phyloP scores from a whole-genome alignment of 345 rosid species.

The Eucalyptus caleyi region DNA sequence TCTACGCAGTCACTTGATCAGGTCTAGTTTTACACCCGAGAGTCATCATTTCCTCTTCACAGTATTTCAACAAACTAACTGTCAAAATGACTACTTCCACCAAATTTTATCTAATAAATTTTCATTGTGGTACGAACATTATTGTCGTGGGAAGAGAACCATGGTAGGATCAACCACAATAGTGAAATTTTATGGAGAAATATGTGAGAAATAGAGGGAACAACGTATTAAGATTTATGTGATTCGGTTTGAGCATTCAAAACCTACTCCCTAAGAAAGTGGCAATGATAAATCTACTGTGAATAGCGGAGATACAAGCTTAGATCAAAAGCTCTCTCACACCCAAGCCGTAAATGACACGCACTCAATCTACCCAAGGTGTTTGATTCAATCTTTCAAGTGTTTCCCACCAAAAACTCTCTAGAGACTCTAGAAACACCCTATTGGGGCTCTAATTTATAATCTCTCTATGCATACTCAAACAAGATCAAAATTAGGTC shows the following conservation, averaged over 20 bases:
- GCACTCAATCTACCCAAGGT: neutral
- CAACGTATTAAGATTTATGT: neutral
- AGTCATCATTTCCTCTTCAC: neutral
- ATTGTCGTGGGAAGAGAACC: neutral
- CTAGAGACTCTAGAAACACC: neutral
- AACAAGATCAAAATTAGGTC: neutral
- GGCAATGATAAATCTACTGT: neutral
- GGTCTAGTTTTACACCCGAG: neutral
- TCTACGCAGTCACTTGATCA: neutral
- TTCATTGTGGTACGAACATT: neutral
- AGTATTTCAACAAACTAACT: neutral
- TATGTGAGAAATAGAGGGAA: neutral
- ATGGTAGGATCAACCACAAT: neutral
- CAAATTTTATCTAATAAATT: neutral
- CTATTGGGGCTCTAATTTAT: neutral
- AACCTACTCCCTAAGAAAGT: neutral
- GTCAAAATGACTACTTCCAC: neutral
- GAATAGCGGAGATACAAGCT: neutral
- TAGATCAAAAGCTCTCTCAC: neutral
- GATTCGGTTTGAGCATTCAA: rapidly evolving
- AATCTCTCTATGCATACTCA: neutral
- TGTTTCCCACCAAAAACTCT: neutral
- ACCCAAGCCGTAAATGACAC: neutral
- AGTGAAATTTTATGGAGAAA: neutral
- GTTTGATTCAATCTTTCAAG: neutral